Evolutionary conservation across 1,284 basidiomycete genomes (phyloP).

Genomic region (Trametes polyzona): DNA sequence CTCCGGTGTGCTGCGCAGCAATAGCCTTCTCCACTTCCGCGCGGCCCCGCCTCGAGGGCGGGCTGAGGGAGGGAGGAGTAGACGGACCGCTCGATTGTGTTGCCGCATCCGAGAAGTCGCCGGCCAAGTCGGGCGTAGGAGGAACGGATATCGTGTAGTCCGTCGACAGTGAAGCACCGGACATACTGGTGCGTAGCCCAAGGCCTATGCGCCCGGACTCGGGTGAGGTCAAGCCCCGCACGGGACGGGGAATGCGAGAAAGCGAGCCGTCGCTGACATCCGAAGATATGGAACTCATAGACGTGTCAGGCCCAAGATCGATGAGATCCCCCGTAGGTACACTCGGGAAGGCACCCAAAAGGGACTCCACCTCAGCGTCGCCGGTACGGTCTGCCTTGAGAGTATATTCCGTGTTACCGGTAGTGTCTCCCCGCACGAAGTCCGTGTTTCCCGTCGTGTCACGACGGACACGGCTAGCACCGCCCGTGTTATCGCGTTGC

Average conservation of each 20-base stretch:
- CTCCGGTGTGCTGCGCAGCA: constrained; percentile 6
- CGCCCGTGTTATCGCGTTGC: constrained; percentile 14
- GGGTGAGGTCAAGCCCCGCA: constrained; percentile 5
- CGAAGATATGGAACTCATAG: constrained; percentile 16
- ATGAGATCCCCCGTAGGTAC: constrained; percentile 30
- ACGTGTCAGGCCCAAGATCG: constrained; percentile 29
- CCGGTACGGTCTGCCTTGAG: constrained; percentile 28
- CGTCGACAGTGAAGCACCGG: constrained; percentile 27
- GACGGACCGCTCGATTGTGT: constrained; percentile 59
- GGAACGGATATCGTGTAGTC: constrained; percentile 40
- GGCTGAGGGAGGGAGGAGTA: constrained; percentile 52
- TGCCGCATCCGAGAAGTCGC: constrained; percentile 61
- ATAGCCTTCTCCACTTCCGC: constrained; percentile 14
- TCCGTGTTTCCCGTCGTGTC: constrained; percentile 18
- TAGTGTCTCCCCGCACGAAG: constrained; percentile 4
- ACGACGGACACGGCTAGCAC: constrained; percentile 6
- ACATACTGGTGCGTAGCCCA: constrained; percentile 19
- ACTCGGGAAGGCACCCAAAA: constrained; percentile 27
- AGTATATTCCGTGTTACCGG: constrained; percentile 17
- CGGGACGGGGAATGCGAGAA: constrained; percentile 27
- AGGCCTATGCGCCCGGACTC: constrained; percentile 19
- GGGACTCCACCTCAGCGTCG: constrained; percentile 34
- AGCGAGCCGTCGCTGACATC: constrained; percentile 21
- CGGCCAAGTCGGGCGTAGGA: constrained; percentile 62
- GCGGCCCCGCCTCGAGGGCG: constrained; percentile 29